A percentile compares a stretch with the other conserved stretches of the same genome.
Evolutionary conservation across 352 stramenopile species (phyloP).

Genomic region (Phytophthora agathidicida): DNA sequence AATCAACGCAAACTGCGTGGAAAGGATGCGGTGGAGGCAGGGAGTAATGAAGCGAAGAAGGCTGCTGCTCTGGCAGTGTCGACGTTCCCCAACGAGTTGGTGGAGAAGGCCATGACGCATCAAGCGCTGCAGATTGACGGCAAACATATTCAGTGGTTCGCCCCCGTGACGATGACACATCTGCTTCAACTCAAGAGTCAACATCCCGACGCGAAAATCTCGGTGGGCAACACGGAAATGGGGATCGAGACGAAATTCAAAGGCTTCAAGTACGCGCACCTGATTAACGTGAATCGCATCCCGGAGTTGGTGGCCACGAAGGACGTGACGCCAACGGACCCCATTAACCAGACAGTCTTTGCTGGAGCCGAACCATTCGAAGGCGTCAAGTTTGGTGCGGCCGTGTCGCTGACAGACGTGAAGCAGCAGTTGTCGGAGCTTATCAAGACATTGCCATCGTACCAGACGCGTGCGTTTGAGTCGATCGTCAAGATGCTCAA

Average conservation of each 20-base stretch:
- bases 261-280: constrained; percentile 71
- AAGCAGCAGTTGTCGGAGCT: constrained; percentile 59
- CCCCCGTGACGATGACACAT: constrained; percentile 89
- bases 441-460: constrained; percentile 37
- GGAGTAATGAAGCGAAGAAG: constrained; percentile 28
- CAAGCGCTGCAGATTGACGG: constrained; percentile 73
- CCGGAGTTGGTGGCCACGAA: constrained; percentile 62
- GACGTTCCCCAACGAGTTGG: constrained; percentile 66
- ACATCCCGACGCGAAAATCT: constrained; percentile 90
- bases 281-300: constrained; percentile 77
- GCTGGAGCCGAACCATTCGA: constrained; percentile 46
- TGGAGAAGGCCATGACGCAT: constrained; percentile 56
- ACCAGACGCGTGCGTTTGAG: constrained; percentile 59
- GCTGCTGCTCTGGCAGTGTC: constrained; percentile 13
- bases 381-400: constrained; percentile 83
- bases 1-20: constrained; percentile 44
- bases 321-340: constrained; percentile 40
- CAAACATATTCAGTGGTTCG: constrained; percentile 91
- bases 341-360: constrained; percentile 59
- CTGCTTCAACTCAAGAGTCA: constrained; percentile 89
- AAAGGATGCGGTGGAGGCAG: constrained; percentile 8
- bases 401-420: constrained; percentile 77
- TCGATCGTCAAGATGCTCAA: constrained; percentile 92
- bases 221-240: constrained; percentile 97
- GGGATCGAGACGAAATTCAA: constrained; percentile 97